Conservation (phyloP, 306 rosid species). For the Erythrophleum fordii region DNA sequence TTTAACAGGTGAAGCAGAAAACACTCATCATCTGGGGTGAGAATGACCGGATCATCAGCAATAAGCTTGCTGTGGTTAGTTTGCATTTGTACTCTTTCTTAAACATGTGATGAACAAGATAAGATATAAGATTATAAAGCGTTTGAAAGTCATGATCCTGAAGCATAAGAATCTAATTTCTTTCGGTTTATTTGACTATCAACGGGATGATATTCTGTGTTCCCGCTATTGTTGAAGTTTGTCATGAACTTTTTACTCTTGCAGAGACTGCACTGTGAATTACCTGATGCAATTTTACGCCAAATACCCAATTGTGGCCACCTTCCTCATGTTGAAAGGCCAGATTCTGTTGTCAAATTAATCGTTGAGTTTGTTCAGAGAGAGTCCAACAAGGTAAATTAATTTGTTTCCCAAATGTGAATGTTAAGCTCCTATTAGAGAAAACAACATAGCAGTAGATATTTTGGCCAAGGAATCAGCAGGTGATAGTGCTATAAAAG, state of each 20-base stretch:
- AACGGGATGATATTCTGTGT: conserved; percentile 14
- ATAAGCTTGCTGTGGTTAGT: conserved; percentile 89
- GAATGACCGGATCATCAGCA: conserved; percentile 79
- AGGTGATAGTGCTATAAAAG: conserved; percentile 11
- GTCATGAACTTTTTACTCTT: conserved; percentile 22
- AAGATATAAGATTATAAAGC: neutral
- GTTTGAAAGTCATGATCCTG: conserved; percentile 11
- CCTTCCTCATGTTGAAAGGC: conserved; percentile 87
- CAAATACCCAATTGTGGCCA: conserved; percentile 89
- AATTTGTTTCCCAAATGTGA: conserved; percentile 40
- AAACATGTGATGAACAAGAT: conserved; percentile 8
- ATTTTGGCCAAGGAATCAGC: conserved; percentile 21
- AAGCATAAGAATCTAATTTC: conserved; percentile 3
- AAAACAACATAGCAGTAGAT: conserved; percentile 28
- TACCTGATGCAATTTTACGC: conserved; percentile 72
- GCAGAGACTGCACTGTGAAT: conserved; percentile 86
- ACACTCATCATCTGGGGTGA: conserved; percentile 95
- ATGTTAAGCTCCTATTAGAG: conserved; percentile 30
- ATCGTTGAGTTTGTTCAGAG: conserved; percentile 63
- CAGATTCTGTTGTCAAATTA: conserved; percentile 62
- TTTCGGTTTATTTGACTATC: conserved; percentile 12
- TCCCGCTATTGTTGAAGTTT: conserved; percentile 11
- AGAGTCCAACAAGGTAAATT: conserved; percentile 45
- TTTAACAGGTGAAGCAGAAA: conserved; percentile 80
- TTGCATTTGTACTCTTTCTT: conserved; percentile 27